These are phyloP conservation scores for Golubevia sp. DNA, from an alignment of 1,284 basidiomycete species.

Conservation along the genomic window DNA sequence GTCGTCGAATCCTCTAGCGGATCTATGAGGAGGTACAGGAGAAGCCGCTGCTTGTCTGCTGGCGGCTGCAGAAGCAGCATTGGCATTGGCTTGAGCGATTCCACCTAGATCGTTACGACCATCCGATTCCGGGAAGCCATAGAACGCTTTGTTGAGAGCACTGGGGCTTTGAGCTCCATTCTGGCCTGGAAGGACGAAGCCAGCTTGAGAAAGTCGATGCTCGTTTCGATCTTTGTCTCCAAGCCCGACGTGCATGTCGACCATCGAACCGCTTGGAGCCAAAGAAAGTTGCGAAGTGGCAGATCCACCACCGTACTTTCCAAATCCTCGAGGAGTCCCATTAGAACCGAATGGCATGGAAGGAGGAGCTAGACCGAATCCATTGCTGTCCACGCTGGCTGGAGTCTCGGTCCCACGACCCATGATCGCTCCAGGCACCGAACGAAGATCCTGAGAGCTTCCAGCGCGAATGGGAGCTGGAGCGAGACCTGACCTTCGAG, in stretches of 20 bases:
- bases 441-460: conserved; percentile 11
- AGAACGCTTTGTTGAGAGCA: conserved; percentile 27
- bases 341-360: conserved; percentile 14
- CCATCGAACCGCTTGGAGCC: conserved; percentile 61
- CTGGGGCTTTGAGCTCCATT: conserved; percentile 23
- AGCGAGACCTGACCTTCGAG: conserved; percentile 1
- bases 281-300: conserved; percentile 48
- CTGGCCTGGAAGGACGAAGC: conserved; percentile 32
- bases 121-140: conserved; percentile 43
- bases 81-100: conserved; percentile 4
- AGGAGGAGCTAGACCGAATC: conserved; percentile 6
- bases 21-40: not conserved
- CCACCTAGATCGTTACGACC: conserved; percentile 7
- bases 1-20: conserved; percentile 2
- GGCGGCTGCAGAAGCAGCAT: not conserved
- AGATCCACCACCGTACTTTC: conserved; percentile 28
- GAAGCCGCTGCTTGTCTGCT: too few species aligned
- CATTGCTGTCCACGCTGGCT: too few species aligned
- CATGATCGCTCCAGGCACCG: conserved; percentile 8
- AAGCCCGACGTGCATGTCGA: conserved; percentile 63
- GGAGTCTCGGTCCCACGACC: not conserved
- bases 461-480: conserved; percentile 4
- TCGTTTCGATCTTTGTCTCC: conserved; percentile 20
- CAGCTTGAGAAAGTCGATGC: conserved; percentile 37
- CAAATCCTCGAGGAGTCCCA: conserved; percentile 18